A percentile compares a stretch with the other conserved stretches of the same genome.
These are phyloP conservation scores for Pisolithus microcarpus DNA, from an alignment of 768 basidiomycete species.

Conservation along the genomic window DNA sequence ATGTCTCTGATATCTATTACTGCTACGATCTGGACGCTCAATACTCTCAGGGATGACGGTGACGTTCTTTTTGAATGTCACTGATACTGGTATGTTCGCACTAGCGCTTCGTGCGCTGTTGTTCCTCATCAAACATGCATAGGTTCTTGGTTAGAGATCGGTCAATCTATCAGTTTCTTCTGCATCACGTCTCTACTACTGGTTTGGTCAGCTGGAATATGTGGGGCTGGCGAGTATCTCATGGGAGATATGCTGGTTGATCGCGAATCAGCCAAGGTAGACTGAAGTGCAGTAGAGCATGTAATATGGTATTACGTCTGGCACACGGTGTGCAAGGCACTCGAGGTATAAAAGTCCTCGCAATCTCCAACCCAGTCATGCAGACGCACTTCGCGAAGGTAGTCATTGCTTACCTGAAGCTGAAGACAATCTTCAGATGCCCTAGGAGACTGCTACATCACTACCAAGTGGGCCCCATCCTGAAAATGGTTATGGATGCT, in stretches of 20 bases:
- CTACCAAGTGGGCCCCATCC: too few species aligned
- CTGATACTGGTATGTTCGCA: conserved; percentile 54
- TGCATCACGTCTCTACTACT: conserved; percentile 74
- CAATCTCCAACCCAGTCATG: too few species aligned
- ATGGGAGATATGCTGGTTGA: conserved; percentile 38
- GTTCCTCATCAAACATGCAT: neutral
- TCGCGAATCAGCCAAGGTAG: conserved; percentile 11
- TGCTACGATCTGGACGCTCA: neutral
- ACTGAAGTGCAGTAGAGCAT: conserved; percentile 2
- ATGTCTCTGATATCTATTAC: conserved; percentile 6
- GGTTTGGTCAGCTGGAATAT: conserved; percentile 74
- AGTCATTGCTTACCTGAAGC: too few species aligned
- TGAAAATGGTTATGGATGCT: too few species aligned
- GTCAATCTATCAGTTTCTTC: conserved; percentile 84
- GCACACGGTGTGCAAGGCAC: too few species aligned
- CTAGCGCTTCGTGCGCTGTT: neutral
- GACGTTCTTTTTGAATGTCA: conserved; percentile 77
- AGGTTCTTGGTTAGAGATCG: conserved; percentile 88
- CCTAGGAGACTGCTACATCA: too few species aligned
- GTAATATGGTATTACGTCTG: too few species aligned
- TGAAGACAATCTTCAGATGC: too few species aligned
- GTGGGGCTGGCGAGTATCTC: conserved; percentile 63
- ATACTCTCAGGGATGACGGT: conserved; percentile 61
- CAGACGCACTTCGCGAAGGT: too few species aligned
- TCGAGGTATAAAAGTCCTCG: too few species aligned